Base-by-base conservation (phyloP, 352 stramenopile species). In the Aphanomyces cochlioides region DNA sequence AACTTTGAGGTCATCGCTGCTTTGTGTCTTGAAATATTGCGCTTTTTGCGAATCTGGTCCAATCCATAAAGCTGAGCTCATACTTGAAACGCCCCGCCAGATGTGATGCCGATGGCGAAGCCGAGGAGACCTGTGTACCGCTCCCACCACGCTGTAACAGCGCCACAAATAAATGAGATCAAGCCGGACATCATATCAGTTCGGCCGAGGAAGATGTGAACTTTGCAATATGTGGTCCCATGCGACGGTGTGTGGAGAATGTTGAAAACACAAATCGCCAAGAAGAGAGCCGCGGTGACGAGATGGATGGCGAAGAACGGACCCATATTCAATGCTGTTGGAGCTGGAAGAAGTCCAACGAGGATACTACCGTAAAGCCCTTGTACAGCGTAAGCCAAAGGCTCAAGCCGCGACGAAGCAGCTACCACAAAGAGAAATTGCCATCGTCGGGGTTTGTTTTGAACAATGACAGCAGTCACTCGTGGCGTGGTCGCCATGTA, bases 201-300 rank as follows among this genome's bases (percentile, higher is more conserved):
- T 4, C 57, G 40, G 4, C 57, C 37, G 13, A 66, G 57, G 3
- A 66, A 17, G 6, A 21, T 34, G 21, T 66, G 57, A 12, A 66
- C 39, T 15, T 5, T 66, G 2, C 57, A 37, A n/a, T 66, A 66
- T n/a, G 8, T n/a, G 34, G 13, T 38, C 3, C 50, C 50, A 19
- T 59, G 50, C 4, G 57, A 66, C 3, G 57, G 57, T 10, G 57
- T 66, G n/a, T 66, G 57, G 57, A 66, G 50, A 28, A 66, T 17
- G 57, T 66, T 66, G 21, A 13, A 66, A 19, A 66, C 41, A n/a
- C 57, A 66, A 34, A 66, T 66, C 13, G 15, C 34, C 57, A 28
- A 38, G 37, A 66, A 39, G 19, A 66, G 39, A 12, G n/a, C 13
- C 4, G 38, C 45, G 3, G 59, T 67, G 4, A 67, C 59, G n/a